Base-by-base conservation (phyloP, 2,329 filamentous ascomycete genomes). In the Colletotrichum zoysiae region DNA sequence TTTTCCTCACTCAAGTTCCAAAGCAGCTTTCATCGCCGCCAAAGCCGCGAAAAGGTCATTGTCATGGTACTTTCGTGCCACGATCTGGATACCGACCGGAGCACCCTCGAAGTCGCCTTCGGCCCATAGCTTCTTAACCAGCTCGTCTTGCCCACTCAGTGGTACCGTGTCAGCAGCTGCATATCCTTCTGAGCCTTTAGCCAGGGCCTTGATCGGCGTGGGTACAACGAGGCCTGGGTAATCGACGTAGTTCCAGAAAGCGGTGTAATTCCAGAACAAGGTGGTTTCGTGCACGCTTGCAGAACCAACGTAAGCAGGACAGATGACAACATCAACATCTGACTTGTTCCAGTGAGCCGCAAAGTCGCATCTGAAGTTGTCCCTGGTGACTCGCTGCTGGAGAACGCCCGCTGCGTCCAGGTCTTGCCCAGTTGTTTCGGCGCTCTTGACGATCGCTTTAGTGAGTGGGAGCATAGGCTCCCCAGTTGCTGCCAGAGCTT, bases 381-480 rank as follows among this genome's bases (percentile, higher is more conserved):
- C 80, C 5, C 81, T 75, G 0, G 73, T 68, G 2, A 76, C 35
- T 0, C 79, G 78, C 57, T 78, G 74, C 16, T 74, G 55, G 30
- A 78, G 75, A 33, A 82, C 62, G 20, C 67, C 60, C 8, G 67
- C 67, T 12, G 61, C 53, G 20, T 65, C 60, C 1, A 69, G 53
- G 3, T 75, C 77, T 58, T 48, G 63, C 1, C 76, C 77, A 0
- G 71, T 70, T 0, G 74, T 65, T 23, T 79, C 77, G 14, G 77
- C 79, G n/a, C 80, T 78, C 38, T 75, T 74, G 65, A 78, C 75
- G 51, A 79, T 78, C 82, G 82, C 85, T 67, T 84, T 75, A 9
- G 81, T 86, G 2, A 87, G 77, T 0, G 82, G 77, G 14, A 82
- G 81, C n/a, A 82, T 74, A 0, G 86, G 85, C 73, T 88, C 86